Percentiles rank a stretch among this genome's conserved stretches.
These are phyloP conservation scores for Parachaetomium inaequale DNA, from an alignment of 495 filamentous ascomycete genomes.

Conservation along the genomic window DNA sequence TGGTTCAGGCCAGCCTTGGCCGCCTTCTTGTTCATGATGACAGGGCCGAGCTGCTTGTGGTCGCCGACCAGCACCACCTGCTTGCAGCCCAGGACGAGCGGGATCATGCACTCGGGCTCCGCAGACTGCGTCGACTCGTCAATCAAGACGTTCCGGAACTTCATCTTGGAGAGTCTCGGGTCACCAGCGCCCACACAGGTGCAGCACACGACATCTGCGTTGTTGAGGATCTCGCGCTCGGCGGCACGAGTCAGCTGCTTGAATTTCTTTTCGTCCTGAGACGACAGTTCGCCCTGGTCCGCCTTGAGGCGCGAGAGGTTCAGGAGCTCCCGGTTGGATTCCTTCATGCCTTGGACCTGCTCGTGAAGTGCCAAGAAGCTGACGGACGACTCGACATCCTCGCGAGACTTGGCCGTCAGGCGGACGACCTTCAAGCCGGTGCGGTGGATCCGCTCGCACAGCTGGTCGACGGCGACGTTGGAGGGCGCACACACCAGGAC, in stretches of 20 bases:
- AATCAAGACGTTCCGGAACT: constrained; percentile 96
- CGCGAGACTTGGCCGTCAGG: constrained; percentile 94
- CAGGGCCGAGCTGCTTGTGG: constrained; percentile 95
- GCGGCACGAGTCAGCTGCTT: constrained; percentile 90
- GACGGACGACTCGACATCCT: constrained; percentile 96
- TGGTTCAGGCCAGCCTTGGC: constrained; percentile 97
- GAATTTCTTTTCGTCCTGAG: constrained; percentile 96
- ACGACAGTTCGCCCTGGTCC: constrained; percentile 87
- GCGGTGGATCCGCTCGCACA: constrained; percentile 94
- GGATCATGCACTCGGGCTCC: constrained; percentile 99
- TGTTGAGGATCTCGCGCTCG: constrained; percentile 91
- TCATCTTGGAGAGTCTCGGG: constrained; percentile 89
- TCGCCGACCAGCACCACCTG: constrained; percentile 97
- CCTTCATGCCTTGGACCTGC: constrained; percentile 96
- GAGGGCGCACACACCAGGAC: constrained; percentile 96
- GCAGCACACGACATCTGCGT: constrained; percentile 98
- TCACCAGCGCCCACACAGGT: constrained; percentile 98
- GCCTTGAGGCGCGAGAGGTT: constrained; percentile 90
- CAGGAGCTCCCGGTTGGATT: constrained; percentile 86
- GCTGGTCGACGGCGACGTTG: constrained; percentile 97
- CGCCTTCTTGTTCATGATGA: constrained; percentile 99
- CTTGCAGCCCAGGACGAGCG: constrained; percentile 94
- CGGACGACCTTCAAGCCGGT: constrained; percentile 97
- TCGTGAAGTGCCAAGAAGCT: constrained; percentile 92
- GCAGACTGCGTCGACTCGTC: constrained; percentile 99